Evolutionary conservation across 257 asterid genomes (phyloP).

Genomic region (Lycium barbarum): DNA sequence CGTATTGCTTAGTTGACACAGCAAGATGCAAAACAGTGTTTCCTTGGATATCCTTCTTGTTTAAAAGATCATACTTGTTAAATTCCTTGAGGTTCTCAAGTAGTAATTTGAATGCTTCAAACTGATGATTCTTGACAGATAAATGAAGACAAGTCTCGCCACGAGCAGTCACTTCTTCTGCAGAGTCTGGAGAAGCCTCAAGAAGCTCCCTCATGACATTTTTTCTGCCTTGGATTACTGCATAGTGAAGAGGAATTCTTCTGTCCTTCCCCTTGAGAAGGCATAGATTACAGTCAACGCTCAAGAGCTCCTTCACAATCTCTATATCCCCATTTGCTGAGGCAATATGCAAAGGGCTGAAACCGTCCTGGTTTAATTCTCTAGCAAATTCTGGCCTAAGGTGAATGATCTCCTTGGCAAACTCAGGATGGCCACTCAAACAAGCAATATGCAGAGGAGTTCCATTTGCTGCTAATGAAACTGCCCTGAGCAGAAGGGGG

Average conservation of each 20-base stretch:
- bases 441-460: slow-evolving; percentile 29
- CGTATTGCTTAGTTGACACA: slow-evolving; percentile 49
- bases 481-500: slow-evolving; percentile 9
- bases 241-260: slow-evolving; percentile 52
- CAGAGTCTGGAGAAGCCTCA: slow-evolving; percentile 32
- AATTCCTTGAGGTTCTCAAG: slow-evolving; percentile 34
- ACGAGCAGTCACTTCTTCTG: slow-evolving; percentile 42
- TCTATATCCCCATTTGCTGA: slow-evolving; percentile 45
- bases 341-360: slow-evolving; percentile 49
- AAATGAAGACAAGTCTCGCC: slow-evolving; percentile 49
- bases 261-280: slow-evolving; percentile 43
- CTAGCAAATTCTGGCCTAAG: background rate
- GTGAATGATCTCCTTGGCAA: background rate
- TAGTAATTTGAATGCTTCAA: slow-evolving; percentile 33
- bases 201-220: slow-evolving; percentile 39
- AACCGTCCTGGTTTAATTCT: slow-evolving; percentile 42
- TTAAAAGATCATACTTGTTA: slow-evolving; percentile 33
- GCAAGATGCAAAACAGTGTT: slow-evolving; percentile 48
- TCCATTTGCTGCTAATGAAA: slow-evolving; percentile 9
- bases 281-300: slow-evolving; percentile 40
- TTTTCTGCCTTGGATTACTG: slow-evolving; percentile 43
- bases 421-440: background rate
- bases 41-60: slow-evolving; percentile 35
- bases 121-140: slow-evolving; percentile 41
- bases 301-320: slow-evolving; percentile 44